Conservation (phyloP, 495 filamentous ascomycete species). For the Aspergillus sparsus region DNA sequence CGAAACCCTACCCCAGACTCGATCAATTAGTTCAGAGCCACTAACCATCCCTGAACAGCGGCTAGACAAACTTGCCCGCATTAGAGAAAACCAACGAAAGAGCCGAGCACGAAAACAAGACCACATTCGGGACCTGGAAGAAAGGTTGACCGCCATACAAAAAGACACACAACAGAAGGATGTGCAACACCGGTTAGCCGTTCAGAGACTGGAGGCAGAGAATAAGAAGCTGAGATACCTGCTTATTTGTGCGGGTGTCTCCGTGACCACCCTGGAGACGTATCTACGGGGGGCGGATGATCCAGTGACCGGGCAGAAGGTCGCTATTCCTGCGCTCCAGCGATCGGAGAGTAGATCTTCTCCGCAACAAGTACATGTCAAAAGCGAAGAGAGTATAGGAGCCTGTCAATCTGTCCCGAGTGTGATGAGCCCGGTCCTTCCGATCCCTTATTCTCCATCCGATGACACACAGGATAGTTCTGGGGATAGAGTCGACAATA, state of each 20-base stretch:
- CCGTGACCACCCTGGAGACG: conserved; percentile 29
- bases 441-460: background rate
- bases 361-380: background rate
- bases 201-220: conserved; percentile 43
- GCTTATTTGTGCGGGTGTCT: conserved; percentile 31
- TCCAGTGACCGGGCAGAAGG: conserved; percentile 29
- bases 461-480: background rate
- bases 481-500: background rate
- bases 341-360: conserved; percentile 2
- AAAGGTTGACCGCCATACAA: conserved; percentile 61
- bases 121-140: conserved; percentile 70
- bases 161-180: conserved; percentile 37
- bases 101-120: conserved; percentile 76
- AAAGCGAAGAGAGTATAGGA: background rate
- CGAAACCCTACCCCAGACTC: background rate
- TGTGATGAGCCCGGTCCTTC: background rate
- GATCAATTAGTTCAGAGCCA: conserved; percentile 1
- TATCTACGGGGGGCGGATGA: conserved; percentile 32
- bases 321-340: conserved; percentile 42
- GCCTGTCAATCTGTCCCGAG: background rate
- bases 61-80: conserved; percentile 41
- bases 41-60: conserved; percentile 25
- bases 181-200: conserved; percentile 37
- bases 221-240: conserved; percentile 37
- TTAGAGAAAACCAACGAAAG: conserved; percentile 79